phyloP scores from a whole-genome alignment of 202 grass and related monocot genomes.

The Schoenoplectus triqueter region DNA sequence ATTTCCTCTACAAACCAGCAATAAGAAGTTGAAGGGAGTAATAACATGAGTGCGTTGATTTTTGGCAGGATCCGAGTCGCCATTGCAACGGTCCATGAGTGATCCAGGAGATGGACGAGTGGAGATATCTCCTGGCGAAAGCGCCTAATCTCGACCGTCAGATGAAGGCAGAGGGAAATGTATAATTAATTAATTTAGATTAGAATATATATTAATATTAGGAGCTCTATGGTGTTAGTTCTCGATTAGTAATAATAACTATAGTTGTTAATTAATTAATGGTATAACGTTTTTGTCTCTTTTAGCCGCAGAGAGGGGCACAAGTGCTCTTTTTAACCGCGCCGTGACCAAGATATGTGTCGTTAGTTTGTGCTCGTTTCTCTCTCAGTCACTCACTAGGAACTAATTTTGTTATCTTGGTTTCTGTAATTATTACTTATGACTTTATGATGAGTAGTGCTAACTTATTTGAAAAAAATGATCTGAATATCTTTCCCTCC shows the following conservation, averaged over 20 bases:
- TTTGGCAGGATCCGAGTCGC: slow-evolving; percentile 57
- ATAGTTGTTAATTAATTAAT: too few species aligned
- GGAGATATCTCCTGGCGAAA: background rate
- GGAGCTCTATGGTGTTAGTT: slow-evolving; percentile 23
- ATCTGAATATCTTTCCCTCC: background rate
- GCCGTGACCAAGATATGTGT: slow-evolving; percentile 28
- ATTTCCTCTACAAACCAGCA: too few species aligned
- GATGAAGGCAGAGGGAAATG: background rate
- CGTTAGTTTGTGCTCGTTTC: background rate
- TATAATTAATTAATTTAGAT: slow-evolving; percentile 23
- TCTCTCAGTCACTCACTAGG: background rate
- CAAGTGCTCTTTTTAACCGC: slow-evolving; percentile 17
- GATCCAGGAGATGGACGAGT: slow-evolving; percentile 50
- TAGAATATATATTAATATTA: slow-evolving; percentile 4
- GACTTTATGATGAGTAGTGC: slow-evolving; percentile 15
- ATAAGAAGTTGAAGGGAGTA: background rate
- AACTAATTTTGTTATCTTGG: slow-evolving; percentile 25
- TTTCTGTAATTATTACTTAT: slow-evolving; percentile 42
- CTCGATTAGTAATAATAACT: background rate
- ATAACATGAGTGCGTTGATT: background rate
- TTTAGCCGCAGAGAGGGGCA: slow-evolving; percentile 18
- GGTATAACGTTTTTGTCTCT: slow-evolving; percentile 35
- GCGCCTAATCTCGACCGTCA: background rate
- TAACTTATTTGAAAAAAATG: slow-evolving; percentile 23
- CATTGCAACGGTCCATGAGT: slow-evolving; percentile 56